Evolutionary conservation across 1,139 yeast genomes (phyloP), one percentile per base, ranked within the genome.

Genomic region (Candida pseudoviswanathii): DNA sequence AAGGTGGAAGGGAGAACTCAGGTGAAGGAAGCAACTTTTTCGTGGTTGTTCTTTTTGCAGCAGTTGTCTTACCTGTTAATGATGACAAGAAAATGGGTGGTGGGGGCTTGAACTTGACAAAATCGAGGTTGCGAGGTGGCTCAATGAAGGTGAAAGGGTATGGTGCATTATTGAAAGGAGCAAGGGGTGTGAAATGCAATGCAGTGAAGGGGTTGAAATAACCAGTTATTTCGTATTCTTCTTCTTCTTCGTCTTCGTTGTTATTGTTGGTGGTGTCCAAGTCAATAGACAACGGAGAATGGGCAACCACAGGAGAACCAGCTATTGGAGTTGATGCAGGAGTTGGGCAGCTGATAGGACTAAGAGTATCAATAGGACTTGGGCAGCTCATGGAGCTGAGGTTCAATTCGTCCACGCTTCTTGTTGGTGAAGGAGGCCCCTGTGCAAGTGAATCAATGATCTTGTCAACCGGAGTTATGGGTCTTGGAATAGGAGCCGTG

Each of bases 161-260:
- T 0, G 48, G 48, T 7, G 48, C 39, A 29, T 31, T 24, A 27
- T 34, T 46, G 33, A 46, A 46, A 10, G 48, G 48, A 1, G 45
- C 48, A 38, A 41, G 44, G 10, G 48, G 48, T 6, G 43, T 46
- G 37, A 46, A 46, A 39, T 46, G 32, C 22, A 38, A 41, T 22
- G 45, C 36, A 11, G 42, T 32, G 25, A 32, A 41, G 5, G 38
- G 32, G 40, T 46, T 46, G 41, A 31, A 34, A 39, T 34, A 45
- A 37, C 54, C 55, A 21, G 46, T 36, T 31, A 41, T 41, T 33
- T 42, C 32, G 21, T 9, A 5, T 30, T 41, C 11, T 25, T 3
- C 11, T 6, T 41, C 38, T 5, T n/a, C 21, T n/a, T 41, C 31
- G 33, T 31, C 30, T 10, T 32, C 31, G 3, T 9, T 24, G 22